Evolutionary conservation across 306 rosid genomes (phyloP).

Genomic region (Glycyrrhiza uralensis): DNA sequence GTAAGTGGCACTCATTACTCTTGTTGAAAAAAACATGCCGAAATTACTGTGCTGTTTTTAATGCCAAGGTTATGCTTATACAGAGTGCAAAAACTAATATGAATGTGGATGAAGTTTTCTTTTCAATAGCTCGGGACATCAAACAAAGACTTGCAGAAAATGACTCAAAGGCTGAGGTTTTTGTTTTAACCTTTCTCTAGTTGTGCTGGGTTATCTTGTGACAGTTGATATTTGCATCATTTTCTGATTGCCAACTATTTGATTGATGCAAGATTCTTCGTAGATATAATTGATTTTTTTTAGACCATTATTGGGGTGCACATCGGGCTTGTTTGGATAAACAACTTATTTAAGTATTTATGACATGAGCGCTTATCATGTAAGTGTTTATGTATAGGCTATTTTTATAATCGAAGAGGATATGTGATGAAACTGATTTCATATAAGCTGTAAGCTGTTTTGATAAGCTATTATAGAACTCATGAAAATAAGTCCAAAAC

Average conservation of each 20-base stretch:
- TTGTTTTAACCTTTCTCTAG: not conserved
- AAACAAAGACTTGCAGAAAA: slow-evolving; percentile 92
- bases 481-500: too few relatives aligned
- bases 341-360: too few relatives aligned
- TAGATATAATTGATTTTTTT: not conserved
- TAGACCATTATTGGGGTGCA: not conserved
- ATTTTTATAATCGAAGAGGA: too few relatives aligned
- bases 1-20: slow-evolving; percentile 47
- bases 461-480: too few relatives aligned
- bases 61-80: slow-evolving; percentile 33
- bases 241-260: not conserved
- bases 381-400: too few relatives aligned
- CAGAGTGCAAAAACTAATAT: slow-evolving; percentile 97
- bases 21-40: slow-evolving; percentile 3
- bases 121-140: slow-evolving; percentile 95
- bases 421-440: too few relatives aligned
- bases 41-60: slow-evolving; percentile 2
- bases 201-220: slow-evolving; percentile 9
- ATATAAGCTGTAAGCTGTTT: too few relatives aligned
- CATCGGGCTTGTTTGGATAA: too few relatives aligned
- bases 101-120: slow-evolving; percentile 96
- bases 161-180: slow-evolving; percentile 89
- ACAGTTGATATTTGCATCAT: not conserved
- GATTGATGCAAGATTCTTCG: not conserved
- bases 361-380: too few relatives aligned